Conservation (phyloP, 495 filamentous ascomycete genomes). For the Hamigera avellanea region DNA sequence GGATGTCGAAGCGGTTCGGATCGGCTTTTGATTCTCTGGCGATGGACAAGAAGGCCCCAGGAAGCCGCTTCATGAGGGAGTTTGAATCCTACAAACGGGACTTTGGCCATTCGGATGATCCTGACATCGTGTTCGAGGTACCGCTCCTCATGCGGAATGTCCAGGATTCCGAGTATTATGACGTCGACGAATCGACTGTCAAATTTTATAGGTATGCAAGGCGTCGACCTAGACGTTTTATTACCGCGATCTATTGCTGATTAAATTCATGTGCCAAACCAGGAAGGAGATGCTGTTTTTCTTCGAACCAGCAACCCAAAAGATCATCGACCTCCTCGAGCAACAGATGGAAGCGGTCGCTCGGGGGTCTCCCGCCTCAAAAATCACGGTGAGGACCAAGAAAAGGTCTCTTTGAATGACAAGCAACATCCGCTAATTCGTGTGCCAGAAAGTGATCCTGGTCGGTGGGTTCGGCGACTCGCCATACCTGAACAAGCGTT, state of each 20-base stretch:
- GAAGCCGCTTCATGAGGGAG: conserved; percentile 12
- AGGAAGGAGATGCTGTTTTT: conserved; percentile 46
- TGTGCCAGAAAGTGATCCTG: conserved; percentile 48
- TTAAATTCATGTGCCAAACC: too few species aligned
- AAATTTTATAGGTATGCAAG: too few species aligned
- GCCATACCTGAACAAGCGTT: conserved; percentile 34
- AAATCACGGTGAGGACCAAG: too few species aligned
- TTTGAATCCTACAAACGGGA: conserved; percentile 14
- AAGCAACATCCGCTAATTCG: too few species aligned
- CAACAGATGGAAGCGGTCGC: too few species aligned
- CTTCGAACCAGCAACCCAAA: conserved; percentile 43
- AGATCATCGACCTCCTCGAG: too few species aligned
- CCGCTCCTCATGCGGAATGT: conserved; percentile 1
- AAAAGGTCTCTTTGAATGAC: too few species aligned
- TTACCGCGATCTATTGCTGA: too few species aligned
- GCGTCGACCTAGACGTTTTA: too few species aligned
- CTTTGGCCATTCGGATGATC: conserved; percentile 3
- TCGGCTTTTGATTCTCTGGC: conserved; percentile 7
- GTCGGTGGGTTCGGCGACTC: conserved; percentile 61
- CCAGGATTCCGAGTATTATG: conserved; percentile 3
- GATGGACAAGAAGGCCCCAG: conserved; percentile 5
- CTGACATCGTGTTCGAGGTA: conserved; percentile 1
- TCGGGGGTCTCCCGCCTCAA: too few species aligned
- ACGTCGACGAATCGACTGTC: conserved; percentile 22
- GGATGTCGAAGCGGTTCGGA: conserved; percentile 23